Base-by-base conservation (phyloP, 2,329 filamentous ascomycete genomes). In the Arthrobotrys musiformis region DNA sequence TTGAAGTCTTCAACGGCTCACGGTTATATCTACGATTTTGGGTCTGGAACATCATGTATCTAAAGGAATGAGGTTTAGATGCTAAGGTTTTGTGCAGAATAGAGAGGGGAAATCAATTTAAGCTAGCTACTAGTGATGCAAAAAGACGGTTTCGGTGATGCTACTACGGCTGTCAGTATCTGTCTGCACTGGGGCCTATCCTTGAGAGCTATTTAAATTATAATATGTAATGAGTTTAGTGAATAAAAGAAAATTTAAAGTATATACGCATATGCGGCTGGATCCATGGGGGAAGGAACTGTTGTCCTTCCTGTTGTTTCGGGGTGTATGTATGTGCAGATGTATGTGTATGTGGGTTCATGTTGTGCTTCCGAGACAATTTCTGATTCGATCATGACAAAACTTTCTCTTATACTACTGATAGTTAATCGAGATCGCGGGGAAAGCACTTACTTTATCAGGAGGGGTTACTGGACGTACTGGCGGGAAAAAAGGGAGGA, bases 371-470 rank as follows among this genome's bases (percentile, higher is more conserved):
- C 68, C 48, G 28, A 37, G 15, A 46, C 58, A 30, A 22, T 9
- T 46, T 73, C 17, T 73, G 50, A 63, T 64, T 72, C n/a, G n/a
- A n/a, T n/a, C n/a, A n/a, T 64, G 54, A 33, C n/a, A 50, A 67
- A 62, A 54, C 35, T 66, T 15, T 30, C 28, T 54, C 44, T 54
- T 44, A 6, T 52, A 11, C 11, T 46, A 56, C 24, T 46, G 58
- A 66, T 66, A 64, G 40, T 66, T 24, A 40, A 40, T 37, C 6
- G n/a, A 67, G 60, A 73, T 73, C 61, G 69, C 69, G 69, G 69
- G 69, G 69, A 54, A 52, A 37, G n/a, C n/a, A n/a, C n/a, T n/a
- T n/a, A n/a, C 24, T 8, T 35, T 62, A 62, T 46, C 37, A 48
- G 60, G 61, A 42, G 69, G 52, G 46, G 69, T 73, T 40, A 62